phyloP scores from a whole-genome alignment of 139 green algal genomes.

The Chlamydomonas sphaeroides region DNA sequence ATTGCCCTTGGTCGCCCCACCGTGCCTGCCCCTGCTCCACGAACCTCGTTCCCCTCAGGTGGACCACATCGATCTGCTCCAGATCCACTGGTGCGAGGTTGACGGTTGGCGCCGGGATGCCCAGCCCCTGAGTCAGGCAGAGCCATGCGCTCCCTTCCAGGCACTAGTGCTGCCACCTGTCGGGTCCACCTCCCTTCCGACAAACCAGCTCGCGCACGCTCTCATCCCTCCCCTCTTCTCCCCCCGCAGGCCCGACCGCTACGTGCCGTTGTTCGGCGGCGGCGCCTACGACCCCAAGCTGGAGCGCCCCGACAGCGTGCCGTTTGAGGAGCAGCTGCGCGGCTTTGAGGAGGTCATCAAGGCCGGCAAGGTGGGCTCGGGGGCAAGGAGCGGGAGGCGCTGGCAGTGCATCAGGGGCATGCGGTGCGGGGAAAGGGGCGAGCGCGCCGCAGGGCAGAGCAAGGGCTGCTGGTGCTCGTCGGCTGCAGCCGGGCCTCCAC shows the following conservation, averaged over 20 bases:
- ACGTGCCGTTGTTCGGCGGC: constrained; percentile 91
- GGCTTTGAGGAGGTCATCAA: constrained; percentile 84
- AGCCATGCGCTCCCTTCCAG: too few species aligned
- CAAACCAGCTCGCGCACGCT: not conserved
- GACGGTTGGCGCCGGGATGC: too few species aligned
- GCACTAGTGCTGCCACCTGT: too few species aligned
- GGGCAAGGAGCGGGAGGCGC: too few species aligned
- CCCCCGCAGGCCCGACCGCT: constrained; percentile 66
- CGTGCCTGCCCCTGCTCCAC: too few species aligned
- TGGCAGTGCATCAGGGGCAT: too few species aligned
- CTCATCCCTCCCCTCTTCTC: not conserved
- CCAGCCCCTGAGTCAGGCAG: too few species aligned
- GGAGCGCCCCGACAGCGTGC: constrained; percentile 66
- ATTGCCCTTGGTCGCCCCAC: too few species aligned
- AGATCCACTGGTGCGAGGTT: constrained; percentile 86
- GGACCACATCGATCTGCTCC: constrained; percentile 93
- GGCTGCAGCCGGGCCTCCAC: not conserved
- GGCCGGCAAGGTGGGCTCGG: constrained; percentile 93
- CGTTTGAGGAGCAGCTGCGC: constrained; percentile 91
- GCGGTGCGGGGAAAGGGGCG: too few species aligned
- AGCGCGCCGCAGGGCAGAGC: too few species aligned
- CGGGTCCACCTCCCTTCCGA: too few species aligned
- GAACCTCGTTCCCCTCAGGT: constrained; percentile 55
- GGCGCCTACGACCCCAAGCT: constrained; percentile 27
- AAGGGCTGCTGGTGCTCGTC: too few species aligned